Evolutionary conservation across 140 eudicot species (phyloP).

Genomic region (Oenanthe javanica): DNA sequence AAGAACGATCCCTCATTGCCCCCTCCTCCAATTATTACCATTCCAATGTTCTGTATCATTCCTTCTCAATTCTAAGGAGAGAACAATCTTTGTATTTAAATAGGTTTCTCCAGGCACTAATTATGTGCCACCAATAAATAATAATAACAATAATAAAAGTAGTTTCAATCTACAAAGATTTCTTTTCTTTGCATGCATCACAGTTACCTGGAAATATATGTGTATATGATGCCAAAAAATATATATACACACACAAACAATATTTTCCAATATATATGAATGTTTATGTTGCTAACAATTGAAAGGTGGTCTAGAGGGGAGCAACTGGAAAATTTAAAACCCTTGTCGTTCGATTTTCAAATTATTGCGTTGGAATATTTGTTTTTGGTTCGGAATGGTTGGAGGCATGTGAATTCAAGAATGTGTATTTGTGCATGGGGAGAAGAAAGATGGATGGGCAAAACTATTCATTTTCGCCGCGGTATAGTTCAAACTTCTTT

Average conservation of each 20-base stretch:
- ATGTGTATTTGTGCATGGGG: conserved; percentile 3
- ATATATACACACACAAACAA: background rate
- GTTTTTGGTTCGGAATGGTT: background rate
- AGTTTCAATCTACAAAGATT: background rate
- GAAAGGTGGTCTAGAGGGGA: background rate
- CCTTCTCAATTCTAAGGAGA: conserved; percentile 28
- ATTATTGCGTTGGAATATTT: conserved; percentile 17
- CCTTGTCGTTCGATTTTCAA: conserved; percentile 9
- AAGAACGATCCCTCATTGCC: conserved; percentile 33
- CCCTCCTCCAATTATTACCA: conserved; percentile 28
- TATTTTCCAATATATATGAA: background rate
- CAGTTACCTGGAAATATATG: too few relatives aligned
- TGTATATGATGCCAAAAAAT: too few relatives aligned
- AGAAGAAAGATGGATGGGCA: background rate
- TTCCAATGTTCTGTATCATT: conserved; percentile 19
- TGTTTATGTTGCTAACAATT: background rate
- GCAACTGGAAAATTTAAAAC: conserved; percentile 17
- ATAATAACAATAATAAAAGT: background rate
- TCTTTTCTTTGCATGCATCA: background rate
- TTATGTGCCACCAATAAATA: conserved; percentile 9
- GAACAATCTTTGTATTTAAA: background rate
- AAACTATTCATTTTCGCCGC: background rate
- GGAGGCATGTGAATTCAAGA: background rate
- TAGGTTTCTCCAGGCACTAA: conserved; percentile 1
- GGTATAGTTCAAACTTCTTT: background rate